Evolutionary conservation across 2,329 filamentous ascomycete genomes (phyloP), one percentile per base, ranked within the genome.

Genomic region (Aplosporella prunicola): DNA sequence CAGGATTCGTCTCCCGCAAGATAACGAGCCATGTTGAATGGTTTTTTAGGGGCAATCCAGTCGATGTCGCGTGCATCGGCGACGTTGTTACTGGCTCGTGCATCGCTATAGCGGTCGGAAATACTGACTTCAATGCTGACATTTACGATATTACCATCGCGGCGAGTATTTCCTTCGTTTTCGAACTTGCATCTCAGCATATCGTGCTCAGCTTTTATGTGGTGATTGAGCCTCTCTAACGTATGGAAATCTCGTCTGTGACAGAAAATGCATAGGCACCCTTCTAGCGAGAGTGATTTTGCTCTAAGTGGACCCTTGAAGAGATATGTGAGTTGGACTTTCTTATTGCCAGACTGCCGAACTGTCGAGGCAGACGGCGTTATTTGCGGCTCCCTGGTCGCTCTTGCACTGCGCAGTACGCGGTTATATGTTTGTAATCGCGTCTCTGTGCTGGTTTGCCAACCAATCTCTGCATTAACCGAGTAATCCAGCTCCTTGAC

Each of bases 21-120:
- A 41, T 58, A 62, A 14, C 46, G 44, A 11, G 41, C 30, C 30
- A 54, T 43, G 39, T 65, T 53, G 40, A 66, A 64, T 0, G 56
- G 51, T 6, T 44, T 35, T 2, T 39, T 16, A 15, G 61, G 61
- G 15, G 54, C 51, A 23, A 60, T 36, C 47, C 59, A 57, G 8
- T 24, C 45, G 42, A 54, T 47, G 11, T 57, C 52, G 26, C 43
- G 44, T 0, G 50, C 48, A 28, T 56, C 52, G 5, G 49, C 42
- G 1, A 48, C 48, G 6, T 43, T 34, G 25, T 51, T 46, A 23
- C 50, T 56, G 3, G 53, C 49, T 20, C 52, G 40, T 28, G 42
- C 39, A 4, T 48, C 44, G 14, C 42, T 45, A 32, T 33, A 48
- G 17, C 48, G 39, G n/a, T 49, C 40, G 3, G 49, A 42, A 4